phyloP scores from a whole-genome alignment of 768 basidiomycete genomes.

The Cyclocybe aegerita region DNA sequence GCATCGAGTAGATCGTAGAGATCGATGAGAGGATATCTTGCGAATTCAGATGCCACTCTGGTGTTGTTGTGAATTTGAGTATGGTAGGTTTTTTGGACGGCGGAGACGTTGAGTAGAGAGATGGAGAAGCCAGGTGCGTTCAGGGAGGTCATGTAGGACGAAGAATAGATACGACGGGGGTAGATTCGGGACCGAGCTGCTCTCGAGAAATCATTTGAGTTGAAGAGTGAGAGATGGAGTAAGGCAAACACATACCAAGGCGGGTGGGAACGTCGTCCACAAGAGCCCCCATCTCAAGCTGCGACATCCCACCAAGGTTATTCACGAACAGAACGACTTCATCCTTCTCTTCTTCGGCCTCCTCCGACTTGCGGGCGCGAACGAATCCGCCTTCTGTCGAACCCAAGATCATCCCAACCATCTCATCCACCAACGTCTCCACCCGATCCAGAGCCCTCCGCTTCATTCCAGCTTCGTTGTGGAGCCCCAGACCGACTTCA shows the following conservation, averaged over 20 bases:
- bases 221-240: neutral
- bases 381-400: constrained; percentile 7
- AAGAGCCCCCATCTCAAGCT: constrained; percentile 52
- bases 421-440: constrained; percentile 25
- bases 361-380: constrained; percentile 2
- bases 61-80: neutral
- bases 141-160: constrained; percentile 58
- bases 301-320: constrained; percentile 53
- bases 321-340: constrained; percentile 50
- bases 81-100: constrained; percentile 15
- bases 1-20: constrained; percentile 39
- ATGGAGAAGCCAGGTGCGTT: constrained; percentile 62
- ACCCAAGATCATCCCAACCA: constrained; percentile 42
- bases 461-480: constrained; percentile 50
- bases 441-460: constrained; percentile 37
- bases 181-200: constrained; percentile 19
- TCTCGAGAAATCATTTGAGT: constrained; percentile 16
- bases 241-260: constrained; percentile 36
- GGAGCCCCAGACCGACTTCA: constrained; percentile 55
- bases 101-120: constrained; percentile 48
- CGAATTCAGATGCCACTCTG: neutral
- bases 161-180: constrained; percentile 43
- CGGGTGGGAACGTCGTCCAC: constrained; percentile 41
- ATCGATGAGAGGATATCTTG: constrained; percentile 2
- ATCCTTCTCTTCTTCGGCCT: constrained; percentile 38